Evolutionary conservation across 352 stramenopile species (phyloP), one percentile per base, ranked within the genome.

Genomic region (Halophytophthora batemanensis): DNA sequence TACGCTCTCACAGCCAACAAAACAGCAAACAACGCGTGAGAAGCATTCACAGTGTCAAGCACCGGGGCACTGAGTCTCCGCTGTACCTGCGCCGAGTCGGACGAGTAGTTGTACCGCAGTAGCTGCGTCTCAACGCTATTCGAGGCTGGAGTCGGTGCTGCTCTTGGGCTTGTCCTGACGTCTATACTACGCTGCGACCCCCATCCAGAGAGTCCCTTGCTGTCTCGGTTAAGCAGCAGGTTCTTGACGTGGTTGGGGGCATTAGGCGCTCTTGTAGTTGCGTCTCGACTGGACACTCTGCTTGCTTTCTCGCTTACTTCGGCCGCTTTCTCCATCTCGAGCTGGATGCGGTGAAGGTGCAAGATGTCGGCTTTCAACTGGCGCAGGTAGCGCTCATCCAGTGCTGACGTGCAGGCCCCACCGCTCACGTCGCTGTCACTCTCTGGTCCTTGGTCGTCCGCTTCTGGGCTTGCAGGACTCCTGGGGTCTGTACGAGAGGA

Each of bases 331-430:
- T 59, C 53, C 19, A 65, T 69, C 33, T 41, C 52, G n/a, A 14
- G 45, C 43, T 57, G 36, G 21, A 55, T 10, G 33, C 72, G 48
- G 18, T 73, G 58, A 21, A 85, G 49, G 22, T 66, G 55, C 12
- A 71, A 19, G 36, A 89, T 86, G 43, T 87, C 74, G 18, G 46
- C 46, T 33, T 89, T 87, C 17, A 89, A 55, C 41, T 87, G 78
- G 11, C 43, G 50, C 25, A 89, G 53, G 43, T 89, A 89, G 13
- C 53, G 56, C 22, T 82, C 57, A 25, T 84, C 74, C 1, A 62
- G 49, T 19, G 10, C 49, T 14, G 36, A 12, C 5, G 33, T 25
- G 8, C n/a, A 17, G 0, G 34, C 8, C 5, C 18, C 17, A 2
- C n/a, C 13, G 31, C 31, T 18, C 3, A 46, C 37, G 14, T 54